Conservation (phyloP, 306 rosid genomes). For the Cucurbita pepo region DNA sequence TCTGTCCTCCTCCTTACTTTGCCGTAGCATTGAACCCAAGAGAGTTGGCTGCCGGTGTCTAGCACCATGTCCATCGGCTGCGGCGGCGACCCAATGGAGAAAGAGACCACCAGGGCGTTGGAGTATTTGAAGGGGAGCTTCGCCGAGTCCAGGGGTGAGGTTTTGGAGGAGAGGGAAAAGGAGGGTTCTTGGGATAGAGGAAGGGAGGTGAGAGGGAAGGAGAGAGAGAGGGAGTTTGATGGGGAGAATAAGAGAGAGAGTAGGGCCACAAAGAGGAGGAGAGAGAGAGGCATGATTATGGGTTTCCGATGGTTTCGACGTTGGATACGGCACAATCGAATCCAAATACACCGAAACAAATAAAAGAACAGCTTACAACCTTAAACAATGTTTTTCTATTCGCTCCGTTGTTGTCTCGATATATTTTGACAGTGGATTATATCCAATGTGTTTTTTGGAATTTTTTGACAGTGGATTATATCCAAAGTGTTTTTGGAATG, state of each 20-base stretch:
- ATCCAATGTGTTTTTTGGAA: no score
- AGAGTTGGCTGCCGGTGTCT: conserved; percentile 88
- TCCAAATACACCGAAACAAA: no score
- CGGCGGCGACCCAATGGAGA: conserved; percentile 78
- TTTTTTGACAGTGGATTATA: no score
- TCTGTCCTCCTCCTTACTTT: not conserved
- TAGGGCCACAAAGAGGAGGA: conserved; percentile 30
- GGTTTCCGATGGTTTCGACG: no score
- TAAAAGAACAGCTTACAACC: no score
- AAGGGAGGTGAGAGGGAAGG: not conserved
- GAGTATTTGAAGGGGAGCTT: conserved; percentile 43
- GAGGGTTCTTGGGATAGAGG: not conserved
- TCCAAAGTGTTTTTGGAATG: no score
- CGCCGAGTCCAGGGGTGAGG: conserved; percentile 24
- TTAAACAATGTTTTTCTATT: no score
- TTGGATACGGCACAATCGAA: no score
- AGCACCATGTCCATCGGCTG: conserved; percentile 63
- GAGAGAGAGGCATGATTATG: not conserved
- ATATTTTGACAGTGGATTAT: no score
- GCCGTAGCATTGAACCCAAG: conserved; percentile 58
- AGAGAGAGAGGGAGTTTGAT: not conserved
- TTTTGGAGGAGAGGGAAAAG: not conserved
- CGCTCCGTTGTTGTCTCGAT: no score
- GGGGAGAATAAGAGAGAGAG: conserved; percentile 7
- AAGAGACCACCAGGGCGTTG: conserved; percentile 44